These are phyloP conservation scores for Rhodotorula diobovata DNA, from an alignment of 768 basidiomycete species.

Conservation along the genomic window DNA sequence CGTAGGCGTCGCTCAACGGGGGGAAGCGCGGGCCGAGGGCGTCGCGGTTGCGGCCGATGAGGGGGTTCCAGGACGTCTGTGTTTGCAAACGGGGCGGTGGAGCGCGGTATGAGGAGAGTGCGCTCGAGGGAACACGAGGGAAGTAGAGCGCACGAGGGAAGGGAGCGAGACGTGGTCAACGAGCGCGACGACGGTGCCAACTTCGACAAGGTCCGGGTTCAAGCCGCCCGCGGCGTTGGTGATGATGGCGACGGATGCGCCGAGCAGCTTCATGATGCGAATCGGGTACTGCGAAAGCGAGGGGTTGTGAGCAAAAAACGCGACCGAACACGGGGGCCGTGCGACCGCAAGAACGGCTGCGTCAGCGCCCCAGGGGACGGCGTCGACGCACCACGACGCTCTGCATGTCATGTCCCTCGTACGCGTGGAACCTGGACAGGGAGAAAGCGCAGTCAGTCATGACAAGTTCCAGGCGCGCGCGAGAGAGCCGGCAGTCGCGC, in stretches of 20 bases:
- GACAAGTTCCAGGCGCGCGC: no score
- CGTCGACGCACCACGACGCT: slow-evolving; percentile 14
- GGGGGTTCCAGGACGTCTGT: slow-evolving; percentile 56
- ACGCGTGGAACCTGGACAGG: slow-evolving; percentile 49
- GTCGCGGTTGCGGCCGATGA: slow-evolving; percentile 66
- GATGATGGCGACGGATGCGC: slow-evolving; percentile 63
- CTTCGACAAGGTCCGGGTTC: slow-evolving; percentile 60
- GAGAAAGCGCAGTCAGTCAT: no score
- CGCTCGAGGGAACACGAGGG: no score
- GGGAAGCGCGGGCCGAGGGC: slow-evolving; percentile 66
- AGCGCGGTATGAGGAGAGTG: neutral
- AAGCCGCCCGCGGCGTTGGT: slow-evolving; percentile 85
- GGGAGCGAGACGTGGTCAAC: slow-evolving; percentile 71
- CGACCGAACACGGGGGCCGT: no score
- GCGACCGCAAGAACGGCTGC: slow-evolving; percentile 49
- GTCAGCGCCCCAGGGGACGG: neutral
- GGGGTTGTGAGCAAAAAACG: no score
- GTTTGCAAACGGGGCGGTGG: no score
- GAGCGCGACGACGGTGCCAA: slow-evolving; percentile 80
- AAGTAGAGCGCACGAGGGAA: slow-evolving; percentile 12
- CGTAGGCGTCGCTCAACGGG: slow-evolving; percentile 79
- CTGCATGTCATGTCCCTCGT: slow-evolving; percentile 64
- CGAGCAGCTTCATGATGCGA: slow-evolving; percentile 52
- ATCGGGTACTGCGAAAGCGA: slow-evolving; percentile 68
- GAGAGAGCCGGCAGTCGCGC: neutral